Base-by-base conservation (phyloP, 129 eudicot genomes). In the Escallonia herrerae region DNA sequence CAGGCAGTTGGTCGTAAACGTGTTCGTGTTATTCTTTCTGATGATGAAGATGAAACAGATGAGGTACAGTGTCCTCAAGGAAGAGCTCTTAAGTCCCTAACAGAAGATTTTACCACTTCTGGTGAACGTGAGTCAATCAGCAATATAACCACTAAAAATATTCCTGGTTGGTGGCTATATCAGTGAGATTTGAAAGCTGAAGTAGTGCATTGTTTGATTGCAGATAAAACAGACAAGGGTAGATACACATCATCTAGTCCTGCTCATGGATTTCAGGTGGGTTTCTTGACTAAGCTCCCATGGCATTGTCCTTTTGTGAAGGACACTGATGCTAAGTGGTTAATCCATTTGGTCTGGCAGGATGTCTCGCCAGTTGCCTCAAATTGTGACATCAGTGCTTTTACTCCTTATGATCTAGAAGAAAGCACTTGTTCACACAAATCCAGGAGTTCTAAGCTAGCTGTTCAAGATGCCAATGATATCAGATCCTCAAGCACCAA, bases 1-100 rank as follows among this genome's bases (percentile, higher is more conserved):
- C 90, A 86, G 63, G 64, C 83, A 66, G 74, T 68, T 61, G 69
- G 83, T 62, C 90, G 93, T 54, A 94, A 94, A 76, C 95, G 99
- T 68, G 68, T 46, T 3, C 96, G 95, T 15, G 58, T 86, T 52
- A 72, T 94, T 37, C 83, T 89, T 67, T 89, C 95, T 71, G 96
- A 93, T 59, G 87, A 89, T 74, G 99, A 94, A 76, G 91, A 62
- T 58, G 87, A 87, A 67, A 65, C 48, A 60, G 75, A 75, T 60
- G 84, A 88, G 73, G 69, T 58, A 5, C n/a, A 49, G 68, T 70
- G 67, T 45, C 46, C 86, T 7, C 58, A 64, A n/a, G 66, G 78
- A 64, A 69, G 67, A 51, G 52, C 59, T 63, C 68, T 40, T 52
- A 63, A 53, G 38, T 56, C 60, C 53, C 78, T 60, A 8, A 56